These are phyloP conservation scores for Blastocystis sp. DNA, from an alignment of 352 stramenopile species.

Conservation along the genomic window DNA sequence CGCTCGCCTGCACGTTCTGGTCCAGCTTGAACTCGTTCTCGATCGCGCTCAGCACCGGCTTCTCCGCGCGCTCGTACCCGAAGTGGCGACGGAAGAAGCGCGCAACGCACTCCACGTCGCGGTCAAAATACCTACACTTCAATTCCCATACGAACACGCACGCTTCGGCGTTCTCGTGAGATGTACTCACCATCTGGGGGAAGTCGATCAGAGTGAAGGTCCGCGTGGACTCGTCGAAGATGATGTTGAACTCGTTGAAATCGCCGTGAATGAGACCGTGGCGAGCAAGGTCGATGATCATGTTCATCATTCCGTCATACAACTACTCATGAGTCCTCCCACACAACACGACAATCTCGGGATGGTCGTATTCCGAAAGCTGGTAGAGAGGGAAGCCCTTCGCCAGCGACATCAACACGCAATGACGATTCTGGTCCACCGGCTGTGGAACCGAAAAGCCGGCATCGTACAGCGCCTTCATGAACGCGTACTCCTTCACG, in stretches of 20 bases:
- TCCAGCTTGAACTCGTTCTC: slow-evolving; percentile 56
- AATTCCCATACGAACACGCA: slow-evolving; percentile 80
- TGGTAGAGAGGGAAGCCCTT: slow-evolving; percentile 93
- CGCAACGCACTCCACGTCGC: slow-evolving; percentile 92
- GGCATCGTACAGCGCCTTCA: slow-evolving; percentile 93
- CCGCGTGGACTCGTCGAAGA: slow-evolving; percentile 86
- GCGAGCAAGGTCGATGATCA: slow-evolving; percentile 92
- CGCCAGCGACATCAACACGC: slow-evolving; percentile 94
- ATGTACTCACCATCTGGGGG: slow-evolving; percentile 98
- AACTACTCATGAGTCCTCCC: neutral
- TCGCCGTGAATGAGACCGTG: slow-evolving; percentile 99
- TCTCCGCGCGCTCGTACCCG: slow-evolving; percentile 67
- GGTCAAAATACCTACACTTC: slow-evolving; percentile 84
- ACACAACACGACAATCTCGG: slow-evolving; percentile 80
- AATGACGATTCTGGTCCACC: slow-evolving; percentile 95
- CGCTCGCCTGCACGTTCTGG: slow-evolving; percentile 81
- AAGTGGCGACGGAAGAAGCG: slow-evolving; percentile 92
- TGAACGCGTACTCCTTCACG: slow-evolving; percentile 98
- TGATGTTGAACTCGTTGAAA: slow-evolving; percentile 99
- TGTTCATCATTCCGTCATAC: slow-evolving; percentile 92
- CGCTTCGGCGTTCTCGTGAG: slow-evolving; percentile 94
- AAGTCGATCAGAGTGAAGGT: slow-evolving; percentile 99
- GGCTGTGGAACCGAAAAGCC: slow-evolving; percentile 95
- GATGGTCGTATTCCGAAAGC: slow-evolving; percentile 79
- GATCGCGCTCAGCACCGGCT: slow-evolving; percentile 75